Conservation (phyloP, 2,329 filamentous ascomycete species). For the Coniella vitis region DNA sequence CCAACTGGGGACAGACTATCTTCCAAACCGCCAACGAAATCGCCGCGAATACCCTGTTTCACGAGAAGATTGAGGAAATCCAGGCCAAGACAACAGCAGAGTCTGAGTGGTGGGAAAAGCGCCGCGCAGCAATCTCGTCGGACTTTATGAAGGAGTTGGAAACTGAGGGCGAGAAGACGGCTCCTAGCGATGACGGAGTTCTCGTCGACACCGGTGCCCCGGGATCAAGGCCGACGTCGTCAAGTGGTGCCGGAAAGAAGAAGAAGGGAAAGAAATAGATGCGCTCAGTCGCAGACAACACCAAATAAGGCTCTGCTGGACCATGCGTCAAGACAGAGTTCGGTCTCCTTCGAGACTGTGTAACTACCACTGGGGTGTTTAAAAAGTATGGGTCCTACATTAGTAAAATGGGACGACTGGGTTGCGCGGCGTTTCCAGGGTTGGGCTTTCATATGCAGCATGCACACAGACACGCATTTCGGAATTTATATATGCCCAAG, state of each 20-base stretch:
- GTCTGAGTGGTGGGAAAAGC: constrained; percentile 89
- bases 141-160: constrained; percentile 84
- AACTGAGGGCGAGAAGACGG: constrained; percentile 47
- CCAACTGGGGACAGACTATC: constrained; percentile 88
- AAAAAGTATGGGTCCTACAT: background rate
- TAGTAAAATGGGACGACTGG: constrained; percentile 14
- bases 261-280: constrained; percentile 58
- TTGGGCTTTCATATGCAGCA: background rate
- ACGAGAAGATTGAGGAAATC: constrained; percentile 68
- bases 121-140: constrained; percentile 62
- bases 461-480: constrained; percentile 1
- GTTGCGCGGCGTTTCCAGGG: constrained; percentile 15
- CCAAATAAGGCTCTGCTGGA: background rate
- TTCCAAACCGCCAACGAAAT: constrained; percentile 99
- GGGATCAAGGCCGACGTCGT: constrained; percentile 24
- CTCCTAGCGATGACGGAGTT: constrained; percentile 65
- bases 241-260: constrained; percentile 40
- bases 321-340: background rate
- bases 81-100: constrained; percentile 65
- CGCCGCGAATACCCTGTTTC: constrained; percentile 72
- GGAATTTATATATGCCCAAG: background rate
- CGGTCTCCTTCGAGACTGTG: constrained; percentile 1
- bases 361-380: constrained; percentile 6
- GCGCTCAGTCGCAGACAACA: background rate
- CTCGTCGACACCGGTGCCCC: constrained; percentile 58